phyloP scores from a whole-genome alignment of 169 alveolate species.

The Plasmodium cynomolgi region DNA sequence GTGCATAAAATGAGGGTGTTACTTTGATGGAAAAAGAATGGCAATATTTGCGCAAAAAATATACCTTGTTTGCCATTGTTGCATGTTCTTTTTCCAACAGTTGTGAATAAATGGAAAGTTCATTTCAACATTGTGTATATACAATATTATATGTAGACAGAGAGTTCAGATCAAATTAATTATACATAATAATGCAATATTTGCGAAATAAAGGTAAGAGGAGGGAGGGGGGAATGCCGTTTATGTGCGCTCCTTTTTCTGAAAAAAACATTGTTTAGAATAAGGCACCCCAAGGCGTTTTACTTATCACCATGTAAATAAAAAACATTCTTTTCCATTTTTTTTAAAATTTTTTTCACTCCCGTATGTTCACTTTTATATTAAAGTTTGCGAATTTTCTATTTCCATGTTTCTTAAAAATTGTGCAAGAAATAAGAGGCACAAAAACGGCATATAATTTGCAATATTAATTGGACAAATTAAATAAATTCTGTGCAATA shows the following conservation, averaged over 20 bases:
- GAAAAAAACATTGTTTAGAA: background rate
- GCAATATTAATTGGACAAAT: background rate
- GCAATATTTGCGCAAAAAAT: background rate
- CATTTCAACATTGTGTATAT: background rate
- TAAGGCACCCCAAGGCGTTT: background rate
- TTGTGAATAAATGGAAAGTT: background rate
- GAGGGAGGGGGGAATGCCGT: background rate
- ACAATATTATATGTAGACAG: background rate
- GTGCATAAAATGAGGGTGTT: background rate
- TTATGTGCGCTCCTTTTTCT: background rate
- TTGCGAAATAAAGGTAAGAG: background rate
- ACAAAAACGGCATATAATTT: background rate
- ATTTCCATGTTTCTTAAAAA: background rate
- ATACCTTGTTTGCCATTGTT: background rate
- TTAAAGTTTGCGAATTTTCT: background rate
- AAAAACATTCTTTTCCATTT: background rate
- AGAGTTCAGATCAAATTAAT: background rate
- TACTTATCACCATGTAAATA: background rate
- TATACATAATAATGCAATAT: background rate
- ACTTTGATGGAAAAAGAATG: background rate
- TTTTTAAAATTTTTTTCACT: background rate
- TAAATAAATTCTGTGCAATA: background rate
- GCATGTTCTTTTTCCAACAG: background rate
- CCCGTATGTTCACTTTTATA: background rate
- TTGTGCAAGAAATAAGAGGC: background rate